phyloP scores from a whole-genome alignment of 208 protist genomes.

The Crithidia sp. region DNA sequence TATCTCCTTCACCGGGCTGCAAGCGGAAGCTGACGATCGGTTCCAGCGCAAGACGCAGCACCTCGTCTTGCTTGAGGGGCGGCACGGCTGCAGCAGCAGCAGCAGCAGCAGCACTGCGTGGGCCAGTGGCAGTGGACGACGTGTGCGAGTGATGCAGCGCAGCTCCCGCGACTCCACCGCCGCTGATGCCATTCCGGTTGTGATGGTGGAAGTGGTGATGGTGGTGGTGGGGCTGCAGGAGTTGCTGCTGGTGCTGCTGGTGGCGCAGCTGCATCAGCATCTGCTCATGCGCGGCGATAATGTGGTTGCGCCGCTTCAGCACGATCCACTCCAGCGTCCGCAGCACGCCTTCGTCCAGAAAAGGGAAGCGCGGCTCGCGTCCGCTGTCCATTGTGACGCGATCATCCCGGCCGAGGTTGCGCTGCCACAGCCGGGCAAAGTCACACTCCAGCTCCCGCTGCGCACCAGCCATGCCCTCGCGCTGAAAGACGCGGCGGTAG shows the following conservation, averaged over 20 bases:
- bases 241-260: slow-evolving; percentile 5
- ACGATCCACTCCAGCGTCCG: slow-evolving; percentile 72
- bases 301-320: slow-evolving; percentile 43
- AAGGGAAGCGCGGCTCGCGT: slow-evolving; percentile 93
- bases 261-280: background rate
- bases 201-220: background rate
- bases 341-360: slow-evolving; percentile 94
- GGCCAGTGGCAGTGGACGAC: background rate
- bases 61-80: slow-evolving; percentile 29
- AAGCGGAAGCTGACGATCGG: slow-evolving; percentile 74
- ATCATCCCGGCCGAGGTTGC: slow-evolving; percentile 97
- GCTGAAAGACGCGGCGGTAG: slow-evolving; percentile 88
- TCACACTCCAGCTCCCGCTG: slow-evolving; percentile 88
- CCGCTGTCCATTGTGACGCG: slow-evolving; percentile 93
- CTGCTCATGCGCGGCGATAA: slow-evolving; percentile 12
- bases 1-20: slow-evolving; percentile 90
- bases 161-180: background rate
- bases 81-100: background rate
- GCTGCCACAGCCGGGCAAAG: slow-evolving; percentile 91
- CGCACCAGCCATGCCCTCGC: slow-evolving; percentile 61
- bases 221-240: background rate
- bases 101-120: background rate
- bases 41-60: slow-evolving; percentile 52
- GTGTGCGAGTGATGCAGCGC: background rate
- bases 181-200: background rate